These are phyloP conservation scores for Scalesia atractyloides DNA, from an alignment of 129 eudicot genomes.

Conservation along the genomic window DNA sequence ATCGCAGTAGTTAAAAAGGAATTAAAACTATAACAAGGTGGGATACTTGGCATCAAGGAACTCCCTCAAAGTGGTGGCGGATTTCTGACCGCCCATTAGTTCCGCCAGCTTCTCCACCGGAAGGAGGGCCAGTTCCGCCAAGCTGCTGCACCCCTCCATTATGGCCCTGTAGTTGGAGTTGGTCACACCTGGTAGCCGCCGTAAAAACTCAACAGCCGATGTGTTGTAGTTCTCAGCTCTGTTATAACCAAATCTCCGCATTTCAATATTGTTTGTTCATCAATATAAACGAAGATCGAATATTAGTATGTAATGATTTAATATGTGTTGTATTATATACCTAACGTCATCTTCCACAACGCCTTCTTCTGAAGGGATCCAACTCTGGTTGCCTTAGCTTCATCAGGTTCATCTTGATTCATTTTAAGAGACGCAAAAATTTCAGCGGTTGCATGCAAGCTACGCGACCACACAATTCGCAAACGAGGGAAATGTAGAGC, in stretches of 20 bases:
- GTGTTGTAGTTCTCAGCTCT: slow-evolving; percentile 98
- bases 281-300: not conserved
- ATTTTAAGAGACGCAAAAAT: slow-evolving; percentile 81
- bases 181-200: slow-evolving; percentile 95
- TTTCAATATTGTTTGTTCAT: not conserved
- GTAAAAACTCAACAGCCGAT: slow-evolving; percentile 86
- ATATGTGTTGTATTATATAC: slow-evolving; percentile 29
- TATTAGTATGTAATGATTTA: not conserved
- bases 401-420: slow-evolving; percentile 97
- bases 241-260: slow-evolving; percentile 15
- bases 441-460: slow-evolving; percentile 98
- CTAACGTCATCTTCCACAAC: slow-evolving; percentile 81
- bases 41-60: slow-evolving; percentile 98
- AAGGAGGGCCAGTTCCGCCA: slow-evolving; percentile 82
- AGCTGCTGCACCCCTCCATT: slow-evolving; percentile 84
- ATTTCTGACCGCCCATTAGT: slow-evolving; percentile 90
- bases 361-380: slow-evolving; percentile 98
- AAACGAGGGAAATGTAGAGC: slow-evolving; percentile 90
- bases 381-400: slow-evolving; percentile 88
- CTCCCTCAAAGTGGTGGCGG: slow-evolving; percentile 85
- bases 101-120: slow-evolving; percentile 72
- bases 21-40: slow-evolving; percentile 51
- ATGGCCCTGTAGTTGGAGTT: slow-evolving; percentile 85
- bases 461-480: slow-evolving; percentile 96
- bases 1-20: slow-evolving; percentile 7